phyloP scores from a whole-genome alignment of 208 protist genomes.

The Lotmaria passim region DNA sequence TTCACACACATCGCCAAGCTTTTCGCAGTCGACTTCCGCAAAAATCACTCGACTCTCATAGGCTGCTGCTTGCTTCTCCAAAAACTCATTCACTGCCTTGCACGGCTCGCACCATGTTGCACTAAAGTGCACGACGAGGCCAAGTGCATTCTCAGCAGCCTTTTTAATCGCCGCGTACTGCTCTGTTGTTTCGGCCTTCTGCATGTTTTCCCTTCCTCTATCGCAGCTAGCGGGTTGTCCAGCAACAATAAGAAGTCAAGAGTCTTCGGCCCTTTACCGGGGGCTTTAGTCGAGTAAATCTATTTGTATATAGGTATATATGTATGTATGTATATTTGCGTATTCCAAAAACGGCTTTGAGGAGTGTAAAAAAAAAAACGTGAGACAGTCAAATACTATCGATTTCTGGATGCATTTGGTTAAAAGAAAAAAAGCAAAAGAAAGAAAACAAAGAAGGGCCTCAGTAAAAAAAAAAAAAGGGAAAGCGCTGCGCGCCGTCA shows the following conservation, averaged over 20 bases:
- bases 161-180: constrained; percentile 65
- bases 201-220: constrained; percentile 31
- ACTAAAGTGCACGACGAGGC: constrained; percentile 89
- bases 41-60: constrained; percentile 73
- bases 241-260: constrained; percentile 2
- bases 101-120: constrained; percentile 92
- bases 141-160: constrained; percentile 41
- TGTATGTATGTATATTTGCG: constrained; percentile 8
- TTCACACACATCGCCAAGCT: constrained; percentile 71
- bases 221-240: background rate
- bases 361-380: too few species aligned
- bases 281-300: too few species aligned
- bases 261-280: too few species aligned
- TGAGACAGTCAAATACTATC: too few species aligned
- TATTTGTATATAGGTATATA: background rate
- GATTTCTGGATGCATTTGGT: too few species aligned
- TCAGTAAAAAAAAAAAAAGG: background rate
- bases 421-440: too few species aligned
- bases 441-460: background rate
- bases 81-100: constrained; percentile 60
- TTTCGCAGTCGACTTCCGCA: constrained; percentile 81
- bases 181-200: constrained; percentile 41
- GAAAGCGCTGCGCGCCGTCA: too few species aligned
- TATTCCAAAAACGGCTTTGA: too few species aligned
- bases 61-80: constrained; percentile 39